A percentile compares a stretch with the other conserved stretches of the same genome.
These are phyloP conservation scores for Stylosanthes scabra DNA, from an alignment of 331 rosid genomes.

Conservation along the genomic window DNA sequence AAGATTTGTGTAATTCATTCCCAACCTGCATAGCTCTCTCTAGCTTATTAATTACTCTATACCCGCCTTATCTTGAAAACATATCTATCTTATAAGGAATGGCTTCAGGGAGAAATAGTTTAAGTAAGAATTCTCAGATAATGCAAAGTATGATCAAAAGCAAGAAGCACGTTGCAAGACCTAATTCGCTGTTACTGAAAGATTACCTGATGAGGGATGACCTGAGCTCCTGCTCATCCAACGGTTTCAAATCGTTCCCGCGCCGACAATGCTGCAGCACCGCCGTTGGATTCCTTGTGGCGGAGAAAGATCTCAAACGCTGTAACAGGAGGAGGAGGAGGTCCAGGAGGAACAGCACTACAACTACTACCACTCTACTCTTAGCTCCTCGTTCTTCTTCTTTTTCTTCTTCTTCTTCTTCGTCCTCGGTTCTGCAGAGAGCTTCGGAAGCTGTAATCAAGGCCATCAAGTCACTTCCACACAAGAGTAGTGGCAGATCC, in stretches of 20 bases:
- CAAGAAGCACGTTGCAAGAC: not conserved
- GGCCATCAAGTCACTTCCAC: conserved; percentile 49
- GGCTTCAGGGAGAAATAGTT: not conserved
- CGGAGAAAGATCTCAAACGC: conserved; percentile 36
- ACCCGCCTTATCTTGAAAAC: too few relatives aligned
- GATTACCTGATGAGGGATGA: conserved; percentile 78
- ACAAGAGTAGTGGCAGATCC: too few relatives aligned
- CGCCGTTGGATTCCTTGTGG: conserved; percentile 37
- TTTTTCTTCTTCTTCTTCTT: conserved; percentile 37
- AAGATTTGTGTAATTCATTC: not conserved
- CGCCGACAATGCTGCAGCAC: conserved; percentile 75
- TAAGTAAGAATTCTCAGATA: not conserved
- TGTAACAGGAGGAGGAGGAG: not conserved
- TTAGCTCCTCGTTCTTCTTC: conserved; percentile 11
- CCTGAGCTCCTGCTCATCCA: conserved; percentile 78
- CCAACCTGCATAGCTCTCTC: not conserved
- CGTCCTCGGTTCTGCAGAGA: conserved; percentile 53
- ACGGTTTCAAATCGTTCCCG: conserved; percentile 80
- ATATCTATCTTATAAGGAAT: too few relatives aligned
- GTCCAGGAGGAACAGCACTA: not conserved
- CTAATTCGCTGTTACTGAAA: conserved; percentile 54
- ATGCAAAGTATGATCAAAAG: conserved; percentile 24
- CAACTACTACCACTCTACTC: conserved; percentile 1
- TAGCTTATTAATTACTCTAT: too few relatives aligned
- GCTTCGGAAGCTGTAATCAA: conserved; percentile 65